Base-by-base conservation (phyloP, 768 basidiomycete genomes). In the Hortiboletus campestris region DNA sequence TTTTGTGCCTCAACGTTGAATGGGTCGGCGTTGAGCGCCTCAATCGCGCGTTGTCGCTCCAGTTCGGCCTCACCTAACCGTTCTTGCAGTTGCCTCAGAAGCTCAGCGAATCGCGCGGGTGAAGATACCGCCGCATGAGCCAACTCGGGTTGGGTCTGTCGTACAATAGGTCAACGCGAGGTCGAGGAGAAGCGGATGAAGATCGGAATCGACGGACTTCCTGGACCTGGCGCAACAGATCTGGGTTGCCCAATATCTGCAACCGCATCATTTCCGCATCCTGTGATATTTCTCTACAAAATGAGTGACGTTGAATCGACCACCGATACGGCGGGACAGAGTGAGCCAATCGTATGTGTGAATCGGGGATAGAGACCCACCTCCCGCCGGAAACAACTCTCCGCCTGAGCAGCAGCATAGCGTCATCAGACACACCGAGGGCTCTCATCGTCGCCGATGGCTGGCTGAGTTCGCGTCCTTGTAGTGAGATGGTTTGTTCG, bases 231-330 rank as follows among this genome's bases (percentile, higher is more conserved):
- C 75, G 70, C 88, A 98, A 88, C 45, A 97, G 72, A 0, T 75
- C 63, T 5, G 94, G 94, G 72, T 98, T 83, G 4, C 94, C 92
- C 13, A 98, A 75, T 16, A 96, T 67, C 61, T 94, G 93, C 25
- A 95, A 74, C 16, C 96, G 81, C 85, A 94, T 91, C 83, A 87
- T 89, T 72, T 98, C 96, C 29, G 89, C 74, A 62, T 96, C 93
- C 58, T 87, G 88, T 61, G 86, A 83, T n/a, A 82, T 75, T 16
- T 83, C 70, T 63, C 91, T 93, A 41, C 19, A 60, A 49, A 36
- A 41, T 10, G 35, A 6, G 35, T 12, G 17, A 16, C 35, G 32
- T 31, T 14, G 34, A 31, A 14, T 25, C 13, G 52, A 29, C 16
- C 34, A 32, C 19, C 43, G 19, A 44, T 28, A 36, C 11, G 32